phyloP scores from a whole-genome alignment of 164 flowering plant species.

The Houttuynia cordata region DNA sequence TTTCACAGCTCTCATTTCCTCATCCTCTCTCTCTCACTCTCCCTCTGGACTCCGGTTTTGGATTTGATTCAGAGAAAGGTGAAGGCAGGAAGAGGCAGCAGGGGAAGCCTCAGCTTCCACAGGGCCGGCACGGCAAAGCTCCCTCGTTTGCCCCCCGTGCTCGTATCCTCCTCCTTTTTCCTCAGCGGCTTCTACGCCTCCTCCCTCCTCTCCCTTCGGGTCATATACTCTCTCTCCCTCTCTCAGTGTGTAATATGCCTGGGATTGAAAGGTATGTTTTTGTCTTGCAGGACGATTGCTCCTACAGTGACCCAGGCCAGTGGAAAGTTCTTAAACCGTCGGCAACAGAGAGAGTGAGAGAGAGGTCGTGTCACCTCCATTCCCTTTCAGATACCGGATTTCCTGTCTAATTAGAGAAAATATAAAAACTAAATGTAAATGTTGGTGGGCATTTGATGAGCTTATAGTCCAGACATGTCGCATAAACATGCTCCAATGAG shows the following conservation, averaged over 20 bases:
- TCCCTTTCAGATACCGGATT: background rate
- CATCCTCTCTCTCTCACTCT: too few relatives aligned
- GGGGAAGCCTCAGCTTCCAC: slow-evolving; percentile 1
- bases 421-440: too few relatives aligned
- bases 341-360: slow-evolving; percentile 8
- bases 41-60: too few relatives aligned
- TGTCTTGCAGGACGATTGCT: background rate
- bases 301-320: slow-evolving; percentile 1
- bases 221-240: slow-evolving; percentile 2
- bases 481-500: too few relatives aligned
- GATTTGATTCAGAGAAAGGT: slow-evolving; percentile 1
- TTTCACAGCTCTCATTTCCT: too few relatives aligned
- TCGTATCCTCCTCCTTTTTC: slow-evolving; percentile 49
- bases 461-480: too few relatives aligned
- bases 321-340: slow-evolving; percentile 16
- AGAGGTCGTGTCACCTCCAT: background rate
- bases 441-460: too few relatives aligned
- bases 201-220: slow-evolving; percentile 39
- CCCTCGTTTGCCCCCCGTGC: slow-evolving; percentile 36
- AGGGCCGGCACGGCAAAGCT: slow-evolving; percentile 27
- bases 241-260: too few relatives aligned
- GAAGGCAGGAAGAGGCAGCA: slow-evolving; percentile 20
- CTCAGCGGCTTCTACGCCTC: slow-evolving; percentile 58
- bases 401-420: background rate
- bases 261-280: too few relatives aligned